Base-by-base conservation (phyloP, 371 early-diverging fungal species). In the Saksenaea oblongispora region DNA sequence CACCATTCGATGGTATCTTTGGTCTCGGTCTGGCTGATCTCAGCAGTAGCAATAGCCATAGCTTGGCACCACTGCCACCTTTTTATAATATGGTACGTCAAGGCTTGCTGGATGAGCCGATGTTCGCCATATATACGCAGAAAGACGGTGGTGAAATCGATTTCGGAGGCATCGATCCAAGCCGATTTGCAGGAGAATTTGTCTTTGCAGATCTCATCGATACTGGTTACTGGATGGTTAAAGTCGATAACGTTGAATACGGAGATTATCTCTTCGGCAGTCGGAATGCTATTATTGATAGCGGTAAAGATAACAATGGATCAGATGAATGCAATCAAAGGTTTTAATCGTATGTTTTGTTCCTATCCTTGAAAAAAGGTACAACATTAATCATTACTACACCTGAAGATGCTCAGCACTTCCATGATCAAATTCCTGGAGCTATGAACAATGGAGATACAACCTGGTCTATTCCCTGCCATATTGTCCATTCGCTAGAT, bases 191-290 rank as follows among this genome's bases (percentile, higher is more conserved):
- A 28, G 84, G 87, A 22, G 80, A 86, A 0, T 39, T 91, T 2
- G 55, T 78, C 57, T 94, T 87, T 83, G 82, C 85, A 11, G 83
- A 87, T 3, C 84, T 88, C 22, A 78, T 87, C 31, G 86, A 90
- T 66, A 83, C 82, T 51, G 90, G 86, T 0, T 94, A 91, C 78
- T 94, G 94, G 94, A 89, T 89, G 74, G 87, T 93, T 28, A 73
- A 76, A 24, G 69, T 91, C 62, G 75, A 87, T 39, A 68, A 72
- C 37, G 76, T 86, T 13, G 59, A 73, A 8, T 65, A 86, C 7
- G 84, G 79, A 7, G 63, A 75, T 5, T 36, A 64, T 1, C 24
- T 54, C 8, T 73, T 75, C 27, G 63, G 62, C 0, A 56, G 61
- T 1, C 70, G 77, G 26, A 75, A 73, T 31, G 86, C 84, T 18